Evolutionary conservation across 768 basidiomycete species (phyloP).

Genomic region (Russula olivacea): DNA sequence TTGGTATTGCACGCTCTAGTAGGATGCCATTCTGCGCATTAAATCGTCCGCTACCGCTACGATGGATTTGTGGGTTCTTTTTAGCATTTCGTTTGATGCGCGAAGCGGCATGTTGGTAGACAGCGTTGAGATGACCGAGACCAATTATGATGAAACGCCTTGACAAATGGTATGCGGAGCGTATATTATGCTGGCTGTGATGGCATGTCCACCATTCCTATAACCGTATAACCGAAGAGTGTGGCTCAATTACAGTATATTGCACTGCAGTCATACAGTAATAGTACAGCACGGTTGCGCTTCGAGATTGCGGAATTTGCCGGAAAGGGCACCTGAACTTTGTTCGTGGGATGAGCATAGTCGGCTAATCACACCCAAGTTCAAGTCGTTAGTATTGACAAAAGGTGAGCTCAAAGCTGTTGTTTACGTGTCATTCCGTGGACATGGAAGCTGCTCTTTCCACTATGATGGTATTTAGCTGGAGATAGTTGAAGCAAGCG

Average conservation of each 20-base stretch:
- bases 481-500: conserved; percentile 18
- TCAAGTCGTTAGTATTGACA: conserved; percentile 30
- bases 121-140: conserved; percentile 2
- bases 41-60: neutral
- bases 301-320: conserved; percentile 6
- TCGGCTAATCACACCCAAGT: conserved; percentile 24
- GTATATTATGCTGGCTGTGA: conserved; percentile 39
- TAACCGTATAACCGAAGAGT: neutral
- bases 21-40: neutral
- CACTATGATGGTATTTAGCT: neutral
- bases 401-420: conserved; percentile 29
- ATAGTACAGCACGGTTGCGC: neutral
- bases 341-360: neutral
- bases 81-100: conserved; percentile 24
- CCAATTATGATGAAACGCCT: neutral
- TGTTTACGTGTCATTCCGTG: conserved; percentile 1
- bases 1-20: conserved; percentile 26
- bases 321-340: conserved; percentile 3
- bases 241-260: neutral
- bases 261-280: neutral
- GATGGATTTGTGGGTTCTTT: conserved; percentile 46
- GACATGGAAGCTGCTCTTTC: neutral
- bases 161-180: conserved; percentile 28
- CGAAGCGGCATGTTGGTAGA: neutral
- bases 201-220: conserved; percentile 37